These are phyloP conservation scores for Candida loeiensis DNA, from an alignment of 805 yeast species.

Conservation along the genomic window DNA sequence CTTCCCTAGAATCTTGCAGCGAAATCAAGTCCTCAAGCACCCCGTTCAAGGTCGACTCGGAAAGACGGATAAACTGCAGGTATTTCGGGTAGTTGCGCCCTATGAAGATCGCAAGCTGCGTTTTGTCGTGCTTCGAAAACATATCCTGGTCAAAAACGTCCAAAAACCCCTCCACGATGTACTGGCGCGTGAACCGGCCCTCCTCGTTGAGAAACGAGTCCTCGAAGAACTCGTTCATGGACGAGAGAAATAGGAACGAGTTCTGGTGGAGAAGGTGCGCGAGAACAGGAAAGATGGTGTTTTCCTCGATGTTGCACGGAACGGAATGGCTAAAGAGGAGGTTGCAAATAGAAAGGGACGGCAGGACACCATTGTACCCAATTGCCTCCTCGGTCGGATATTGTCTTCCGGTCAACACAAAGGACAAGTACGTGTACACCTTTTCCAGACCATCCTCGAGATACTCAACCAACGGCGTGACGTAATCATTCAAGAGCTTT, in stretches of 20 bases:
- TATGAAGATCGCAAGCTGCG: constrained; percentile 60
- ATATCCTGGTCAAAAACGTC: constrained; percentile 45
- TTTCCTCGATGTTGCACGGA: background rate
- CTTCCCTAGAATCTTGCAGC: constrained; percentile 21
- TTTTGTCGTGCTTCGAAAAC: constrained; percentile 22
- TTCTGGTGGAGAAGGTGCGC: constrained; percentile 51
- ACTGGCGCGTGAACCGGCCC: constrained; percentile 61
- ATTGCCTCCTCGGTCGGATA: constrained; percentile 68
- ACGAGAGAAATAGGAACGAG: constrained; percentile 57
- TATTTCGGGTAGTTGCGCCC: constrained; percentile 83
- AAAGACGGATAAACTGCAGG: constrained; percentile 71
- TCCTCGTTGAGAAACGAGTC: constrained; percentile 66
- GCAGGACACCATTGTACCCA: constrained; percentile 16
- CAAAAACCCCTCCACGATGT: constrained; percentile 66
- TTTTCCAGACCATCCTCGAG: constrained; percentile 19
- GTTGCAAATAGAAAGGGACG: constrained; percentile 8
- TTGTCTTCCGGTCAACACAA: constrained; percentile 69
- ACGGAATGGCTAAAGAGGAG: constrained; percentile 11
- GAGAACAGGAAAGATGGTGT: constrained; percentile 60
- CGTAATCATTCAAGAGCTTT: constrained; percentile 61
- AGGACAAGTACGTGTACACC: constrained; percentile 56
- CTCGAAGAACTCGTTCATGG: constrained; percentile 81
- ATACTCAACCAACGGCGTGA: constrained; percentile 66
- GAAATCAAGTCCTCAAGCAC: constrained; percentile 35
- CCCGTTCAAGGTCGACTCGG: constrained; percentile 52